These are phyloP conservation scores for Canna indica DNA, from an alignment of 176 grass and related monocot species.

Conservation along the genomic window DNA sequence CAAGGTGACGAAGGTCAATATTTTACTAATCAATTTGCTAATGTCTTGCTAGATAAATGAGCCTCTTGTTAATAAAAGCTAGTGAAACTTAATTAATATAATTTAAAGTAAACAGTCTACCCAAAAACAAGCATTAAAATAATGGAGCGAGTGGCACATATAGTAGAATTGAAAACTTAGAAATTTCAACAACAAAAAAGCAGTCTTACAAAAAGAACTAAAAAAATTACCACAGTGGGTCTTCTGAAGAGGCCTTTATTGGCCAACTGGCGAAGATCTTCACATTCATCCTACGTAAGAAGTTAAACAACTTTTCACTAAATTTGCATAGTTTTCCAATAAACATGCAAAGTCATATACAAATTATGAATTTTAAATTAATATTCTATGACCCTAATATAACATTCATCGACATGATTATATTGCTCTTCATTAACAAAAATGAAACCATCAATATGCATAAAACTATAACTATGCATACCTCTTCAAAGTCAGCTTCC, in stretches of 20 bases:
- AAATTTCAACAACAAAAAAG: background rate
- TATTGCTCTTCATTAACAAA: no score
- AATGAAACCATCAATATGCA: no score
- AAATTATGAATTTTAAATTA: constrained; percentile 4
- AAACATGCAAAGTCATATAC: background rate
- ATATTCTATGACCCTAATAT: background rate
- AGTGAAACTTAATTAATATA: no score
- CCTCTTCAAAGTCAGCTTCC: constrained; percentile 66
- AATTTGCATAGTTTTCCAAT: background rate
- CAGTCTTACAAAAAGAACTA: constrained; percentile 1
- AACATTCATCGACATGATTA: background rate
- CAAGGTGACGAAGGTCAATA: no score
- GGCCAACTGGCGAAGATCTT: constrained; percentile 44
- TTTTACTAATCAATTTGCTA: no score
- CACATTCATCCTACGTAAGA: constrained; percentile 64
- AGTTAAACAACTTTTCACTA: constrained; percentile 3
- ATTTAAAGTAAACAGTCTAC: background rate
- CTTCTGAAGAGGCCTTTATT: constrained; percentile 47
- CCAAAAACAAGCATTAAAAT: background rate
- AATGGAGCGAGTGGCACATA: background rate
- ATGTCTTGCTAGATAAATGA: no score
- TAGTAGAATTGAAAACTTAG: background rate
- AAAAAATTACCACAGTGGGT: constrained; percentile 70
- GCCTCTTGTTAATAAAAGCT: no score
- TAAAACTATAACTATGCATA: constrained; percentile 30